These are phyloP conservation scores for Phialocephala sp. DNA, from an alignment of 2,329 filamentous ascomycete genomes.

Conservation along the genomic window DNA sequence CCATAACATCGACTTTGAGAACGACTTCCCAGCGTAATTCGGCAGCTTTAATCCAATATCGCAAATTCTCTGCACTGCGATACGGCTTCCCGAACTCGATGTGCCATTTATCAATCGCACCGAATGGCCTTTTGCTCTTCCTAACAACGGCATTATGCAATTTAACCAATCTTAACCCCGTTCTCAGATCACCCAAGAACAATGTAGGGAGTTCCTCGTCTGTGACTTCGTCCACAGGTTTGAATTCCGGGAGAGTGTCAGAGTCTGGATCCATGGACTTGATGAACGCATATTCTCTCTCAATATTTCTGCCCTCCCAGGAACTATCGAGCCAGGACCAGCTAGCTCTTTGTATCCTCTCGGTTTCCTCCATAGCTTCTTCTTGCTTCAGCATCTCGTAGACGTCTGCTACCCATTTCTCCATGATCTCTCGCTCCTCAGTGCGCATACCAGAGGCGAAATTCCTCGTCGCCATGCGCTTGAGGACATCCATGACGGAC, in stretches of 20 bases:
- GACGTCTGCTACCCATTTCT: conserved; percentile 80
- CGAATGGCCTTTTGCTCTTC: conserved; percentile 85
- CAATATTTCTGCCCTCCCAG: conserved; percentile 76
- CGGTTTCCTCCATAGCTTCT: conserved; percentile 75
- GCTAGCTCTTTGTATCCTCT: conserved; percentile 66
- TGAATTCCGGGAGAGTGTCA: conserved; percentile 71
- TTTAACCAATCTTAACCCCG: conserved; percentile 80
- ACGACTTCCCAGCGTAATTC: conserved; percentile 92
- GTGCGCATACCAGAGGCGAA: conserved; percentile 83
- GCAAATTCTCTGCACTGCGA: conserved; percentile 88
- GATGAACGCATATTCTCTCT: conserved; percentile 84
- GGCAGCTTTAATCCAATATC: conserved; percentile 95
- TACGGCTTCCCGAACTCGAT: conserved; percentile 96
- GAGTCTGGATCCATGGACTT: conserved; percentile 70
- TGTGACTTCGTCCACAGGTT: conserved; percentile 53
- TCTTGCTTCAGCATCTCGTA: conserved; percentile 78
- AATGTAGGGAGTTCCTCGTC: conserved; percentile 63
- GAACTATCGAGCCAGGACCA: conserved; percentile 84
- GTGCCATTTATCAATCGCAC: conserved; percentile 86
- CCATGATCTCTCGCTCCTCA: conserved; percentile 78
- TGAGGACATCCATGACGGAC: conserved; percentile 86
- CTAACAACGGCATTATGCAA: conserved; percentile 90
- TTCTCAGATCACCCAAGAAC: conserved; percentile 76
- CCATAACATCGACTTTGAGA: conserved; percentile 83
- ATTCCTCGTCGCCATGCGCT: conserved; percentile 86